Percentiles rank a stretch among this genome's conserved stretches.
Conservation (phyloP, 345 rosid genomes). For the Pelargonium nanum region DNA sequence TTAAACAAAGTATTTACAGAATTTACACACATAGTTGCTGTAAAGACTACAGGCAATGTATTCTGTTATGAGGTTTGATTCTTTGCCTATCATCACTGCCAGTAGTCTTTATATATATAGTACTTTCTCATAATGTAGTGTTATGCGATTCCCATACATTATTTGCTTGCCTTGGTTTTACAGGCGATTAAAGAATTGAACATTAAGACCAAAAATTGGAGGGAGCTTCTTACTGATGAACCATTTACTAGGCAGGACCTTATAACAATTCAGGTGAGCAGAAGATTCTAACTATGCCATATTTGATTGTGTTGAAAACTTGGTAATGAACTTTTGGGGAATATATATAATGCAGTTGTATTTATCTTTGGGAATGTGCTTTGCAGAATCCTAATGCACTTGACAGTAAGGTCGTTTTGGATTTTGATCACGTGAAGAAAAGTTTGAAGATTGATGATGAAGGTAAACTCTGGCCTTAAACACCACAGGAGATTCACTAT, state of each 20-base stretch:
- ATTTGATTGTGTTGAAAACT: conserved; percentile 3
- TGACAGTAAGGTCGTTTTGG: conserved; percentile 52
- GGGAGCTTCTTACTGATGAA: conserved; percentile 80
- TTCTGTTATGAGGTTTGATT: conserved; percentile 71
- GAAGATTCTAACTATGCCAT: neutral
- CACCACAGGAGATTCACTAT: conserved; percentile 5
- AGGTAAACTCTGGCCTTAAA: conserved; percentile 32
- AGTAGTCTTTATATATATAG: conserved; percentile 7
- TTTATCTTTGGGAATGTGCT: conserved; percentile 7
- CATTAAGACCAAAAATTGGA: conserved; percentile 90
- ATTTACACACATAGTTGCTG: conserved; percentile 81
- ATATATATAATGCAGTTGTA: no score
- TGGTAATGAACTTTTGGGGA: neutral
- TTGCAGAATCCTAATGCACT: conserved; percentile 75
- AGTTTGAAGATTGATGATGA: conserved; percentile 72
- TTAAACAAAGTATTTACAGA: conserved; percentile 90
- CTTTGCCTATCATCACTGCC: conserved; percentile 3
- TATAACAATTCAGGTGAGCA: conserved; percentile 65
- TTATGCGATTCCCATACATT: conserved; percentile 6
- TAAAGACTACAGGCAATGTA: conserved; percentile 82
- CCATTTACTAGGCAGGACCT: conserved; percentile 72
- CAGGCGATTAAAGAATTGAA: conserved; percentile 88
- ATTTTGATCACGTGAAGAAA: conserved; percentile 84
- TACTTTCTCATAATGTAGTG: conserved; percentile 2
- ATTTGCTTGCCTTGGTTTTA: conserved; percentile 4